Conservation (phyloP, 441 rosid genomes). For the Syzygium malaccense region DNA sequence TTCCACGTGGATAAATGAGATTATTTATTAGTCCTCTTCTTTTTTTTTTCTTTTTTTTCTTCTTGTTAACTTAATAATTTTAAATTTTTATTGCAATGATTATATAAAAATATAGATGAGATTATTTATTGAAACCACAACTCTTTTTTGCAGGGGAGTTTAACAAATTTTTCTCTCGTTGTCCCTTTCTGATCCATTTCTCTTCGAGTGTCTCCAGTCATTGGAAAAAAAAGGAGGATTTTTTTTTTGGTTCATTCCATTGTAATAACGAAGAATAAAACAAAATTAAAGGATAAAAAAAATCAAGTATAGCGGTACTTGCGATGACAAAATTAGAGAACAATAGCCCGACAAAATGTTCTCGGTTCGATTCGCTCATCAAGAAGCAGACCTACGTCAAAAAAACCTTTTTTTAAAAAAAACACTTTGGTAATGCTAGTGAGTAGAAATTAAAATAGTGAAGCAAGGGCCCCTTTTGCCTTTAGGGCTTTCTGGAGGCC, state of each 20-base stretch:
- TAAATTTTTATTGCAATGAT: neutral
- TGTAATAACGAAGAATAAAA: fast-evolving
- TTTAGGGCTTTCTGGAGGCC: neutral
- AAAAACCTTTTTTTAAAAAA: neutral
- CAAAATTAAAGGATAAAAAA: neutral
- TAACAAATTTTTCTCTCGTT: neutral
- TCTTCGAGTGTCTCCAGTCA: neutral
- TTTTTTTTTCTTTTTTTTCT: neutral
- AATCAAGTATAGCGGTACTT: neutral
- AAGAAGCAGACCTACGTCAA: neutral
- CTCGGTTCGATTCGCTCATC: neutral
- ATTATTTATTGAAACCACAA: neutral
- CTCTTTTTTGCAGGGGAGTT: fast-evolving
- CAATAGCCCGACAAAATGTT: neutral
- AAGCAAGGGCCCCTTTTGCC: neutral
- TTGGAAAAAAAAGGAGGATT: neutral
- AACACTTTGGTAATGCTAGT: neutral
- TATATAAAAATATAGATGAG: neutral
- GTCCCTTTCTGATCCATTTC: neutral
- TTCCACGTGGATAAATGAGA: neutral
- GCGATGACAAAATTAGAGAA: neutral
- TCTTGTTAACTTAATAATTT: neutral
- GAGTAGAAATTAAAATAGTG: neutral
- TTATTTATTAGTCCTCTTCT: no score
- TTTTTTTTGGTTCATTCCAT: neutral